Evolutionary conservation across 441 rosid genomes (phyloP), one percentile per base, ranked within the genome.

Genomic region (Raphanus hybrid): DNA sequence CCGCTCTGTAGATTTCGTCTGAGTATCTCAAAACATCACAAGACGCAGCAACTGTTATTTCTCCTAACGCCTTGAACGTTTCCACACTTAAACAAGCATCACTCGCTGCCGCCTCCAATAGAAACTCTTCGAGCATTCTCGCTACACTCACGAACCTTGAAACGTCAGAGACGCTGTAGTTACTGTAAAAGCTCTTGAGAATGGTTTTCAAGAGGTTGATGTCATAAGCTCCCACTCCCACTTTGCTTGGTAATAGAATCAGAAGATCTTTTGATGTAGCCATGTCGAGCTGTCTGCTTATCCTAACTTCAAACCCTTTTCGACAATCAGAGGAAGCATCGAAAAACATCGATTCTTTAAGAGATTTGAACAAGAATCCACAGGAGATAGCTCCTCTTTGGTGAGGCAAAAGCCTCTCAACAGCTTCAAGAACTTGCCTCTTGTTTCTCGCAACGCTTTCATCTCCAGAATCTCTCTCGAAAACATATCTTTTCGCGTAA

Each of bases 1-100:
- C 76, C 0, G 97, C 98, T 37, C 82, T 80, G 86, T 92, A 94
- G 50, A 91, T 81, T 77, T 92, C 94, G 75, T 94, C 94, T 1
- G 87, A 88, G 71, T 82, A 86, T 50, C 82, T 80, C 14, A 83
- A 63, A 1, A 78, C 76, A 43, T 85, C 92, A 8, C 74, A 67
- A 23, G 93, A 88, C 48, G 84, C 86, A 62, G 88, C 83, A 57
- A 70, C 75, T 14, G 84, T 78, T 80, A 87, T 84, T 77, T 91
- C 89, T 3, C 86, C 90, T 3, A 92, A 66, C 37, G 78, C 78
- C 45, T 82, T 77, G 69, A 94, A 94, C 3, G 87, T 82, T 63
- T 77, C 79, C 6, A 80, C 62, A 75, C 64, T 81, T 75, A 92
- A 83, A 70, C 87, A 83, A 43, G 52, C 70, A 50, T 87, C 89